Conservation (phyloP, 1,139 yeast species). For the Kodamaea derodonti region DNA sequence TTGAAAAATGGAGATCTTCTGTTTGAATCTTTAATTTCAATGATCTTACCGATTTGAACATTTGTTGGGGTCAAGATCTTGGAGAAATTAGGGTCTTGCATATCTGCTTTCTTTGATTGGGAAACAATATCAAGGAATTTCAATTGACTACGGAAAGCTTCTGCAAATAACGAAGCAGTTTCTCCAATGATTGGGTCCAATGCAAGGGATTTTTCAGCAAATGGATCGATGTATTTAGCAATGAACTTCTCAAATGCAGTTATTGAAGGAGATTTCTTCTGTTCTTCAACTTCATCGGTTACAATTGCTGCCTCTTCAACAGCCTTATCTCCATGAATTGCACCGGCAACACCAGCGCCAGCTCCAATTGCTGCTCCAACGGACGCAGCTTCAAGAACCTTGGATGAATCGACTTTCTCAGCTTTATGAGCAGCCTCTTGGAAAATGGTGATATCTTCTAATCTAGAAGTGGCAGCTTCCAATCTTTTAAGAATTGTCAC, state of each 20-base stretch:
- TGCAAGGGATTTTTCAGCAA: slow-evolving; percentile 51
- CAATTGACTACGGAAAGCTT: slow-evolving; percentile 60
- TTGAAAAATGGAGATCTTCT: slow-evolving; percentile 62
- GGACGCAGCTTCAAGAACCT: slow-evolving; percentile 9
- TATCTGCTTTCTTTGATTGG: slow-evolving; percentile 61
- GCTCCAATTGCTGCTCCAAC: slow-evolving; percentile 9
- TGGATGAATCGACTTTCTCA: slow-evolving; percentile 2
- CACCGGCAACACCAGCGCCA: slow-evolving; percentile 7
- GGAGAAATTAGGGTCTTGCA: slow-evolving; percentile 49
- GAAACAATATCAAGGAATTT: slow-evolving; percentile 57
- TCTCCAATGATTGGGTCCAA: slow-evolving; percentile 64
- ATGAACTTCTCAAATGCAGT: slow-evolving; percentile 54
- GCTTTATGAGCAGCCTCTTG: slow-evolving; percentile 51
- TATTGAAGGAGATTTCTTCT: slow-evolving; percentile 23
- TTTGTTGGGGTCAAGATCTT: slow-evolving; percentile 69
- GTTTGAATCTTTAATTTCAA: slow-evolving; percentile 67
- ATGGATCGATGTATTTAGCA: slow-evolving; percentile 53
- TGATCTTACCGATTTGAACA: slow-evolving; percentile 53
- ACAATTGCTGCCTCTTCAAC: slow-evolving; percentile 12
- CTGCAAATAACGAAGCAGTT: slow-evolving; percentile 51
- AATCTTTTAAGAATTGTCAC: slow-evolving; percentile 78
- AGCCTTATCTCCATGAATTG: slow-evolving; percentile 6
- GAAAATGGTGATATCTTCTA: slow-evolving; percentile 81
- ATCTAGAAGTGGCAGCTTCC: slow-evolving; percentile 90
- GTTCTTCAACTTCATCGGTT: background rate